A percentile compares a stretch with the other conserved stretches of the same genome.
Conservation (phyloP, 768 basidiomycete genomes). For the Trametes maxima region DNA sequence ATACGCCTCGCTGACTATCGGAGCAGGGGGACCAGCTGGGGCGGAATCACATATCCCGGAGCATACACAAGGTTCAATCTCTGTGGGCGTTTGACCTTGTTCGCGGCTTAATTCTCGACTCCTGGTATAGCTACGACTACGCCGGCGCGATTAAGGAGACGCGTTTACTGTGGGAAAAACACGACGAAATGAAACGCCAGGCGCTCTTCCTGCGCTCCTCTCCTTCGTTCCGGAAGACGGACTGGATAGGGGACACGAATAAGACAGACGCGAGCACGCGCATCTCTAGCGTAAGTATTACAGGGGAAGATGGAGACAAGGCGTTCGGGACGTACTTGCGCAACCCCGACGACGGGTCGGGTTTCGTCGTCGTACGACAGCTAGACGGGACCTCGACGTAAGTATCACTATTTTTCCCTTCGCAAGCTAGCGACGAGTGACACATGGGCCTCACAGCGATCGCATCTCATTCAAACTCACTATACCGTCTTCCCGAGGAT, state of each 20-base stretch:
- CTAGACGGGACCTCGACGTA: conserved; percentile 66
- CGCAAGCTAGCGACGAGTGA: neutral
- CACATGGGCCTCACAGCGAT: conserved; percentile 36
- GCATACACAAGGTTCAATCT: conserved; percentile 70
- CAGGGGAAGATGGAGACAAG: conserved; percentile 39
- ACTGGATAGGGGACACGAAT: conserved; percentile 66
- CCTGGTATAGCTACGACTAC: conserved; percentile 71
- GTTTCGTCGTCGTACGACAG: conserved; percentile 75
- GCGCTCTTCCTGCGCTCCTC: conserved; percentile 79
- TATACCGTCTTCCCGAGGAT: conserved; percentile 56
- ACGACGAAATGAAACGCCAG: conserved; percentile 76
- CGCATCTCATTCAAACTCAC: conserved; percentile 60
- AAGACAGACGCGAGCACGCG: conserved; percentile 36
- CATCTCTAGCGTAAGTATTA: conserved; percentile 35
- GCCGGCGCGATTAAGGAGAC: conserved; percentile 72
- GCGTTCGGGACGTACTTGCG: conserved; percentile 65
- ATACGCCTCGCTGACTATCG: neutral
- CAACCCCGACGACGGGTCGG: conserved; percentile 67
- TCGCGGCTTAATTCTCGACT: neutral
- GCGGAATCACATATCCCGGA: conserved; percentile 74
- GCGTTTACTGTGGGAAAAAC: conserved; percentile 67
- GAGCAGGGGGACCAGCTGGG: conserved; percentile 81
- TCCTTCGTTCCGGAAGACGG: conserved; percentile 77
- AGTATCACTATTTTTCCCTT: conserved; percentile 26
- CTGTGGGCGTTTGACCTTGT: neutral